phyloP scores from a whole-genome alignment of 1,284 basidiomycete genomes.

The Rhodotorula sp. region DNA sequence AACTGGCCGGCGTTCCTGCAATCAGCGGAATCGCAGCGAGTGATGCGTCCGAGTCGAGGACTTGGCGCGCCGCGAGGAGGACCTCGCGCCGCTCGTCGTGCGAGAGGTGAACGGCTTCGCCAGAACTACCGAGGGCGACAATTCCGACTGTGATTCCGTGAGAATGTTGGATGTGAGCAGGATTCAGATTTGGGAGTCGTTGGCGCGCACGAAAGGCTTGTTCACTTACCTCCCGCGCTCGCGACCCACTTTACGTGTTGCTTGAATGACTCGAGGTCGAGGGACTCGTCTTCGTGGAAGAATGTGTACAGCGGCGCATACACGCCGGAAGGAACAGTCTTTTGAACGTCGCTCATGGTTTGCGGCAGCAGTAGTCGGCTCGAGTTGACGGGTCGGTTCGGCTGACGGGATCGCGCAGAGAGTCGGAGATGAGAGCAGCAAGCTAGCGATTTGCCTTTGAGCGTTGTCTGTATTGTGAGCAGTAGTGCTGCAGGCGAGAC shows the following conservation, averaged over 20 bases:
- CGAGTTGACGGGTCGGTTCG: too few species aligned
- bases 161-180: too few species aligned
- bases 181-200: too few species aligned
- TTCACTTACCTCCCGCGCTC: conserved; percentile 15
- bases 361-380: too few species aligned
- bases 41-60: conserved; percentile 66
- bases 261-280: conserved; percentile 33
- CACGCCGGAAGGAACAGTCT: conserved; percentile 19
- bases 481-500: too few species aligned
- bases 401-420: too few species aligned
- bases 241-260: conserved; percentile 33
- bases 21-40: conserved; percentile 70
- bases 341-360: too few species aligned
- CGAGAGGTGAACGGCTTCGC: conserved; percentile 67
- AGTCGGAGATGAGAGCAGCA: too few species aligned
- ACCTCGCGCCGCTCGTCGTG: conserved; percentile 65
- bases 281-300: conserved; percentile 13
- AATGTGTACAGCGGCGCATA: conserved; percentile 37
- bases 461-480: too few species aligned
- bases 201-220: too few species aligned
- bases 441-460: too few species aligned
- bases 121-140: conserved; percentile 30
- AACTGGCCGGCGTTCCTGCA: conserved; percentile 76
- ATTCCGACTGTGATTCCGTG: conserved; percentile 18
- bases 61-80: conserved; percentile 66